Percentiles rank a stretch among this genome's conserved stretches.
These are phyloP conservation scores for Hericium coralloides DNA, from an alignment of 768 basidiomycete genomes.

Conservation along the genomic window DNA sequence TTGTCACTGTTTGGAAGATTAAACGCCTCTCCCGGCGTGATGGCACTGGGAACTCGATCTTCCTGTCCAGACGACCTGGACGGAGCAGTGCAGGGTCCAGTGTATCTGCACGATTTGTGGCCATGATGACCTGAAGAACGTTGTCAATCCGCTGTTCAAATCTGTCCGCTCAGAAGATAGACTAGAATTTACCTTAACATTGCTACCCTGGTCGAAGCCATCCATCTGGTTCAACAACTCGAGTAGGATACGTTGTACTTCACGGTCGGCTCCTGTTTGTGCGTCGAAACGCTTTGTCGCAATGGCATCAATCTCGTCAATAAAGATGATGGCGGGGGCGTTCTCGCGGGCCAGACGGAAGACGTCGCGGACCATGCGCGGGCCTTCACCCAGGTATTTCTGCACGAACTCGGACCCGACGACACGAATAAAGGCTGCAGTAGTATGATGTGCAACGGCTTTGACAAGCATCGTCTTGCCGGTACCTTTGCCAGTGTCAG, in stretches of 20 bases:
- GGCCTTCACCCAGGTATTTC: conserved; percentile 98
- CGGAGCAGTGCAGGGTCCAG: conserved; percentile 95
- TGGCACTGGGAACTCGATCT: conserved; percentile 97
- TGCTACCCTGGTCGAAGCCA: conserved; percentile 97
- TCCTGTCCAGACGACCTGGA: conserved; percentile 94
- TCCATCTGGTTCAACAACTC: conserved; percentile 99
- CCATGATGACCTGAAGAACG: conserved; percentile 86
- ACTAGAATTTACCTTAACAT: conserved; percentile 71
- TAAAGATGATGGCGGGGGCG: conserved; percentile 96
- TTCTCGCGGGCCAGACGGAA: conserved; percentile 98
- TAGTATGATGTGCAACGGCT: conserved; percentile 97
- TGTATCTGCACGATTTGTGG: conserved; percentile 97
- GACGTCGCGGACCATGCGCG: conserved; percentile 99
- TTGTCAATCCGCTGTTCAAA: background rate
- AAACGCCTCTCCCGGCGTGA: conserved; percentile 91
- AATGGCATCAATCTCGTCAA: conserved; percentile 98
- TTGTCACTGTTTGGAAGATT: conserved; percentile 95
- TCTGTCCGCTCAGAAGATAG: background rate
- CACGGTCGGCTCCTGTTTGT: conserved; percentile 96
- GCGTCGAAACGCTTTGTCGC: conserved; percentile 99
- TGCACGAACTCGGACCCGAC: conserved; percentile 99
- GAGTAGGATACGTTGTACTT: conserved; percentile 96
- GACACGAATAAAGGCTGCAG: conserved; percentile 95
- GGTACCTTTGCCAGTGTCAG: conserved; percentile 50
- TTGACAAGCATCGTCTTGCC: conserved; percentile 99